These are phyloP conservation scores for Fusarium transvaalense DNA, from an alignment of 2,329 filamentous ascomycete genomes.

Conservation along the genomic window DNA sequence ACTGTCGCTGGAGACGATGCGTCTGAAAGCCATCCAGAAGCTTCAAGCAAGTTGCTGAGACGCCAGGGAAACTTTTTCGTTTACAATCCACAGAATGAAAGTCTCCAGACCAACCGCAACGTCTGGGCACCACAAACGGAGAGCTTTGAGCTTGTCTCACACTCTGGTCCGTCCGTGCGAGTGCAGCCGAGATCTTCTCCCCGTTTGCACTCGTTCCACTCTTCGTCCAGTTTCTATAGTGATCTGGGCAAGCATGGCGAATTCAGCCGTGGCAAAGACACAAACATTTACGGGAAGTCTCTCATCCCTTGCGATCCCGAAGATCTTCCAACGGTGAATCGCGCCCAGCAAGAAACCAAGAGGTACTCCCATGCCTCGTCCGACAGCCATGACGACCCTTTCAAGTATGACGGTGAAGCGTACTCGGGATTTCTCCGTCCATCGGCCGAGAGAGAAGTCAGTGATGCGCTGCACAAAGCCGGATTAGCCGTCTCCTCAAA, in stretches of 20 bases:
- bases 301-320: constrained; percentile 3
- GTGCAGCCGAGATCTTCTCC: constrained; percentile 19
- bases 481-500: constrained; percentile 40
- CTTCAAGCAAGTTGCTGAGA: constrained; percentile 15
- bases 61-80: constrained; percentile 36
- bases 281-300: constrained; percentile 3
- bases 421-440: constrained; percentile 56
- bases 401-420: constrained; percentile 59
- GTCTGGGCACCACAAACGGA: constrained; percentile 15
- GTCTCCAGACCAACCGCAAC: not conserved
- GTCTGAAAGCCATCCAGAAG: constrained; percentile 20
- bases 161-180: constrained; percentile 22
- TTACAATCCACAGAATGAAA: constrained; percentile 23
- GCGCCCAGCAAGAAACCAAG: constrained; percentile 21
- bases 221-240: constrained; percentile 49
- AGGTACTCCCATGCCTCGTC: constrained; percentile 51
- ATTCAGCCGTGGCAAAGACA: constrained; percentile 10
- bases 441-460: constrained; percentile 59
- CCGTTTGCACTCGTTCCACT: constrained; percentile 46
- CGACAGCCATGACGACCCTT: constrained; percentile 58
- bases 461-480: constrained; percentile 54
- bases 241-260: constrained; percentile 26
- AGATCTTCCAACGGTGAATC: not conserved
- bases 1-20: constrained; percentile 49
- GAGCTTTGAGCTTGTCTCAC: constrained; percentile 31